Evolutionary conservation across 306 rosid species (phyloP), one percentile per base, ranked within the genome.

Genomic region (Fragaria iinumae): DNA sequence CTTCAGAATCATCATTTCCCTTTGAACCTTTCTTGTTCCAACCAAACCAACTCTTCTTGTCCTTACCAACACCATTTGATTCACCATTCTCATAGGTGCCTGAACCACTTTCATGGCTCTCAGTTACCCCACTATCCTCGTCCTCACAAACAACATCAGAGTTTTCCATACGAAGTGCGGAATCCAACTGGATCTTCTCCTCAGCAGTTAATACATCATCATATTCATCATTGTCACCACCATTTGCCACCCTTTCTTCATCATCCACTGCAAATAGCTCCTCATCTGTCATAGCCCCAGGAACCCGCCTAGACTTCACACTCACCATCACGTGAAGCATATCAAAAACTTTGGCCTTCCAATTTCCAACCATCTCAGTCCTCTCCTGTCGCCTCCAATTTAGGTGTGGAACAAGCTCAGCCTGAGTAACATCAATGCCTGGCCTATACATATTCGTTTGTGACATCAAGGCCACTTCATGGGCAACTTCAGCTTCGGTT

Each of bases 261-360:
- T 91, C 96, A 48, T 91, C 96, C 80, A 80, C 96, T 9, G 97
- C 87, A 87, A 96, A 96, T 67, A 92, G 93, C 89, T 96, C 98
- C 83, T 96, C 99, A 75, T 96, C 99, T 36, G 98, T 91, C 99
- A 96, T 91, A 44, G 99, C 99, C 84, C 99, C 99, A 29, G 98
- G 99, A 69, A 96, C 97, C 81, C 97, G 83, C 83, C 99, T 93
- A 49, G 99, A 93, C 84, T 96, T 96, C 80, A 96, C 97, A 79
- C 98, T 96, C 76, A 96, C 99, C 98, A 91, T 89, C 69, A 96
- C 98, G 60, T 93, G 90, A 85, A 91, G 98, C 99, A 96, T 96
- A 88, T 96, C 99, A 72, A 87, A 93, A 69, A 96, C 96, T 85
- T 86, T 91, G 45, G 97, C 99, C 83, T 93, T 96, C 99, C 99